These are phyloP conservation scores for Clonostachys rhizophaga DNA, from an alignment of 2,329 filamentous ascomycete genomes.

Conservation along the genomic window DNA sequence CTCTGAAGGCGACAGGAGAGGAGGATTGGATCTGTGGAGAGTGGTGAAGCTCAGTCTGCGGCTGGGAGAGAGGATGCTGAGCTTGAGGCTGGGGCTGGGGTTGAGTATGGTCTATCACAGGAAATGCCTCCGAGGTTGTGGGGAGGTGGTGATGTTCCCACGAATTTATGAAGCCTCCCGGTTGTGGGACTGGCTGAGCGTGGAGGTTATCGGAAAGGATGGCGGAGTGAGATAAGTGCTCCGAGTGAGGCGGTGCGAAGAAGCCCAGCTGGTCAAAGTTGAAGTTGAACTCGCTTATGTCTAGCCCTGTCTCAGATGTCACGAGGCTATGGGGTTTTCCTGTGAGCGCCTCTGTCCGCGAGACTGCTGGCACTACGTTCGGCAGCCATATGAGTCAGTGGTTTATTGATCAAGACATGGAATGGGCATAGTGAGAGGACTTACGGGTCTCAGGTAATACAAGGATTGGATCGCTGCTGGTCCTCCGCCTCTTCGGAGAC, in stretches of 20 bases:
- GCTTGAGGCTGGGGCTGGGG: not conserved
- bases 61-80: no score
- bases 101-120: not conserved
- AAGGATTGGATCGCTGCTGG: constrained; percentile 21
- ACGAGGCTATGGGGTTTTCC: constrained; percentile 16
- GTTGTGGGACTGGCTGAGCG: not conserved
- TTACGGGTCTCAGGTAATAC: constrained; percentile 27
- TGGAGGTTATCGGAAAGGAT: constrained; percentile 11
- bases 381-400: constrained; percentile 16
- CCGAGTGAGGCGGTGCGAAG: constrained; percentile 11
- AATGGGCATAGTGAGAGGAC: constrained; percentile 11
- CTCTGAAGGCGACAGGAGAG: no score
- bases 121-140: constrained; percentile 3
- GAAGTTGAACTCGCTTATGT: constrained; percentile 25
- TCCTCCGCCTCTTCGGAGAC: constrained; percentile 30
- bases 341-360: constrained; percentile 12
- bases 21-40: no score
- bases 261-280: constrained; percentile 24
- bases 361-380: constrained; percentile 17
- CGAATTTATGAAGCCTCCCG: constrained; percentile 12
- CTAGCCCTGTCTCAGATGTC: constrained; percentile 19
- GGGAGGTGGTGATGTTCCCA: constrained; percentile 10
- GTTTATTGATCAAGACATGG: constrained; percentile 5
- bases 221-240: constrained; percentile 20
- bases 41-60: no score